Conservation (phyloP, 371 early-diverging fungal genomes). For the Lichtheimia hyalospora region DNA sequence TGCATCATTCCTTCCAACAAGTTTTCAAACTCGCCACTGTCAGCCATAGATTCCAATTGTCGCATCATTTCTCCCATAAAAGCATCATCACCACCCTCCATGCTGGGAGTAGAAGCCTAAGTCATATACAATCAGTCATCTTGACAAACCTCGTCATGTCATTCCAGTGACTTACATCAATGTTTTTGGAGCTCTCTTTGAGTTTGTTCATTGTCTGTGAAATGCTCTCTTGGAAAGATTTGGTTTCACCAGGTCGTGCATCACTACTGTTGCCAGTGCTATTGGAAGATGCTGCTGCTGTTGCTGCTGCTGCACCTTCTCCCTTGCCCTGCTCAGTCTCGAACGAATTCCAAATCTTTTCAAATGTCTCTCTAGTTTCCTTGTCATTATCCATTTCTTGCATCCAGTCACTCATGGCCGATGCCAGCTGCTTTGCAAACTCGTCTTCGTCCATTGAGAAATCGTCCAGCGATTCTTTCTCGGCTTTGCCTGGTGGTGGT, state of each 20-base stretch:
- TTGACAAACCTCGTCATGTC: neutral
- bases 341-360: constrained; percentile 59
- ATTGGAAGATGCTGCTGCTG: constrained; percentile 16
- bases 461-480: constrained; percentile 25
- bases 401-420: constrained; percentile 78
- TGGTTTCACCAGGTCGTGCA: constrained; percentile 14
- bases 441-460: constrained; percentile 66
- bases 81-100: constrained; percentile 50
- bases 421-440: constrained; percentile 74
- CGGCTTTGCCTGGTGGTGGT: neutral
- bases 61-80: constrained; percentile 88
- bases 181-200: constrained; percentile 79
- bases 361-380: constrained; percentile 64
- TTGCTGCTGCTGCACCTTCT: constrained; percentile 17
- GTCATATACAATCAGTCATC: too few species aligned
- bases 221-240: constrained; percentile 76
- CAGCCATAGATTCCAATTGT: constrained; percentile 84
- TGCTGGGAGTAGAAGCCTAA: too few species aligned
- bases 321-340: constrained; percentile 16
- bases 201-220: constrained; percentile 85
- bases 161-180: constrained; percentile 60
- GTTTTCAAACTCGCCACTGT: constrained; percentile 79
- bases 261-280: constrained; percentile 4
- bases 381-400: constrained; percentile 52
- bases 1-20: constrained; percentile 89